Evolutionary conservation across 2,329 filamentous ascomycete genomes (phyloP).

Genomic region (Hypoxylon rubiginosum): DNA sequence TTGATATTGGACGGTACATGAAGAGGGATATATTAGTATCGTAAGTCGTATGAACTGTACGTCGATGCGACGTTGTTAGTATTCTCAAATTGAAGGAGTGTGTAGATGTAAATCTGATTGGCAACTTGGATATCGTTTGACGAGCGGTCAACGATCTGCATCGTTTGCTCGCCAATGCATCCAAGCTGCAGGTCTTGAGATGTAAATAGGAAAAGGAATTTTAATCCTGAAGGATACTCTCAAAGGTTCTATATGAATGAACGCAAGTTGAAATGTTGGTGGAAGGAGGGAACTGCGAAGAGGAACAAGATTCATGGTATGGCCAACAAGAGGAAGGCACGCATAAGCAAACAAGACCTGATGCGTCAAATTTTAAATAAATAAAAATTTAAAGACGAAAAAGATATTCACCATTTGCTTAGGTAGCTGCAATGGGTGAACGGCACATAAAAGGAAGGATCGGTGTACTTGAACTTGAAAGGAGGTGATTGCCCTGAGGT

Average conservation of each 20-base stretch:
- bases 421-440: neutral
- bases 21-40: neutral
- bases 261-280: no score
- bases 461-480: neutral
- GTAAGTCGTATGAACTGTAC: neutral
- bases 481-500: neutral
- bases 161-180: constrained; percentile 20
- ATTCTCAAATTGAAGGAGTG: neutral
- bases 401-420: neutral
- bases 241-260: neutral
- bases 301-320: neutral
- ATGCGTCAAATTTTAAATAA: neutral
- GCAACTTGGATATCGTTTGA: neutral
- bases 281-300: neutral
- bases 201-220: neutral
- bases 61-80: neutral
- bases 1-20: constrained; percentile 9
- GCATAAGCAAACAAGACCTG: neutral
- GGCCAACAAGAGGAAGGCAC: neutral
- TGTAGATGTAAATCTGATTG: constrained; percentile 2
- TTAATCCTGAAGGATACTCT: neutral
- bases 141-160: constrained; percentile 1
- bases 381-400: neutral
- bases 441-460: neutral
- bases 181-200: constrained; percentile 9